Evolutionary conservation across 768 basidiomycete genomes (phyloP).

Genomic region (Boletus rex-veris): DNA sequence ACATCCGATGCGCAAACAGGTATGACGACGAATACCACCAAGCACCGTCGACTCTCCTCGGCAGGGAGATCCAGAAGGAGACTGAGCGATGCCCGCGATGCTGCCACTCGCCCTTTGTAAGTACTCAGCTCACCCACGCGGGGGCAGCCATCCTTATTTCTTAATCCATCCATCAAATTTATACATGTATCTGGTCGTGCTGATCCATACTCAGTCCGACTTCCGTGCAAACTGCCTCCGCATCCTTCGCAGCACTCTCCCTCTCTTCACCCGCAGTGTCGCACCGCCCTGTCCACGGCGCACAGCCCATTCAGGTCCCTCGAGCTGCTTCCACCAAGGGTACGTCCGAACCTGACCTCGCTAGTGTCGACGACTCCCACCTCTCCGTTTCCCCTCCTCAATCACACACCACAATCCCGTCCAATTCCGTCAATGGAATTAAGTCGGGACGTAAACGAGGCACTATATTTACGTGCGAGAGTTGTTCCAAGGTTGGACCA

Average conservation of each 20-base stretch:
- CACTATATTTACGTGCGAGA: slow-evolving; percentile 87
- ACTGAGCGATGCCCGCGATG: slow-evolving; percentile 77
- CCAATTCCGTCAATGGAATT: slow-evolving; percentile 16
- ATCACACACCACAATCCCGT: neutral
- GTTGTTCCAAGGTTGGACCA: slow-evolving; percentile 77
- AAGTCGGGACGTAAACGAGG: slow-evolving; percentile 72
- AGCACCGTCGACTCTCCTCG: slow-evolving; percentile 71
- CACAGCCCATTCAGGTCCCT: slow-evolving; percentile 15
- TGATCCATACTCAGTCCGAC: slow-evolving; percentile 29
- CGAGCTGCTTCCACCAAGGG: neutral
- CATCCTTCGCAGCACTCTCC: slow-evolving; percentile 40
- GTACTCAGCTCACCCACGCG: slow-evolving; percentile 30
- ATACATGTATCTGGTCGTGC: slow-evolving; percentile 1
- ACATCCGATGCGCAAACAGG: slow-evolving; percentile 3
- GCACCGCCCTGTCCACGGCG: slow-evolving; percentile 11
- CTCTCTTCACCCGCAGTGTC: slow-evolving; percentile 39
- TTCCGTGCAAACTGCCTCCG: slow-evolving; percentile 35
- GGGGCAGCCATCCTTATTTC: neutral
- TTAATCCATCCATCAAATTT: too few species aligned
- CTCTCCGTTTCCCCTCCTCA: slow-evolving; percentile 10
- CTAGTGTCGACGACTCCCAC: slow-evolving; percentile 18
- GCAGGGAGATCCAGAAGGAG: slow-evolving; percentile 67
- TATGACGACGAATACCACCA: slow-evolving; percentile 34
- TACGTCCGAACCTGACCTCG: slow-evolving; percentile 1
- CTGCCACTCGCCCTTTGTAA: slow-evolving; percentile 70